These are phyloP conservation scores for Begonia fuchsioides DNA, from an alignment of 306 rosid genomes.

Conservation along the genomic window DNA sequence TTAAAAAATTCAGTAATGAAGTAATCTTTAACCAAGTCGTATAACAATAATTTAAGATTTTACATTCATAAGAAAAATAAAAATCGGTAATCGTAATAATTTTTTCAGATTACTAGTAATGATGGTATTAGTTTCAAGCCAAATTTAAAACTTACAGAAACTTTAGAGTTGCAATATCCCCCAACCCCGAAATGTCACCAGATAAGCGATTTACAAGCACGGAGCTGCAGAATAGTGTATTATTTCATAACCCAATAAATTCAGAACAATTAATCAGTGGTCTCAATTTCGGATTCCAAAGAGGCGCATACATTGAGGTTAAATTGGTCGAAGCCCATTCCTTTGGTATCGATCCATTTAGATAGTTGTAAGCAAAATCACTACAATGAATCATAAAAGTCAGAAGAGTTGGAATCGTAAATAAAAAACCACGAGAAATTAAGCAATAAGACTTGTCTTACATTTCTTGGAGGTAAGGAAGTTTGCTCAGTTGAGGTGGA, in stretches of 20 bases:
- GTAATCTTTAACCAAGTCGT: neutral
- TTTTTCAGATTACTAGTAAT: neutral
- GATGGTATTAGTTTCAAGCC: neutral
- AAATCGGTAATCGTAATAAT: too few relatives aligned
- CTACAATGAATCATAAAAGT: constrained; percentile 13
- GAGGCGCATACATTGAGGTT: constrained; percentile 41
- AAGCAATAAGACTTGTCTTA: constrained; percentile 24
- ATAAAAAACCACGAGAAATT: neutral
- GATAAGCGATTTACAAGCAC: constrained; percentile 63
- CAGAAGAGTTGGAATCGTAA: neutral
- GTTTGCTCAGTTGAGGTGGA: constrained; percentile 72
- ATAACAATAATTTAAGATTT: too few relatives aligned
- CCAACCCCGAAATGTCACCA: constrained; percentile 72
- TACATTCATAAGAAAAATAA: too few relatives aligned
- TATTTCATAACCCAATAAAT: constrained; percentile 3
- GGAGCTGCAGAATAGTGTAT: constrained; percentile 41
- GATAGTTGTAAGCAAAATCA: constrained; percentile 57
- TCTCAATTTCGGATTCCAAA: too few relatives aligned
- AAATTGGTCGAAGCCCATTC: constrained; percentile 56
- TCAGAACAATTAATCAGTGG: constrained; percentile 2
- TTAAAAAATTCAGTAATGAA: neutral
- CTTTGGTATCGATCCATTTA: constrained; percentile 55
- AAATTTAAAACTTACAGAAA: constrained; percentile 37
- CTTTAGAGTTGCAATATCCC: constrained; percentile 42
- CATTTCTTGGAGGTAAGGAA: constrained; percentile 56